Base-by-base conservation (phyloP, 2,329 filamentous ascomycete genomes). In the Ophiocordyceps unilateralis region DNA sequence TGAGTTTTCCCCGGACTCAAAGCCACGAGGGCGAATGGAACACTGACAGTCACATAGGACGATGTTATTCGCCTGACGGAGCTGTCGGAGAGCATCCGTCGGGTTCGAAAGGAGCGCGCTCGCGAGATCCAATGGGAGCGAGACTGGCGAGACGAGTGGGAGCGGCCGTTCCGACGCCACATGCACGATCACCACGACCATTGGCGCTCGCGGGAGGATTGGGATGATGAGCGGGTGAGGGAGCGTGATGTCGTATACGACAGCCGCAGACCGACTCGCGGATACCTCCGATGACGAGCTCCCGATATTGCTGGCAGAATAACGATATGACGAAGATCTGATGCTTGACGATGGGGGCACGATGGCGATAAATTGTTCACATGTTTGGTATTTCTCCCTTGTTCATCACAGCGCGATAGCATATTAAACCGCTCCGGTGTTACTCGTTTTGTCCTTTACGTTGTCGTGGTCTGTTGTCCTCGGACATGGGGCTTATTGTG, bases 41-140 rank as follows among this genome's bases (percentile, higher is more conserved):
- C 3, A 5, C 32, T 34, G 32, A 34, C 32, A 11, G n/a, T 11
- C 20, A 23, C 2, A 23, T n/a, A 94, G 86, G 85, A 93, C 56
- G 86, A 95, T 50, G 84, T 96, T 40, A 72, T 86, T 38, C 78
- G 81, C 48, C 74, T 96, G 4, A 84, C 93, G 22, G 76, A 91
- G 48, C 60, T 93, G 4, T 85, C 86, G 1, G 83, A 93, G 47
- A 74, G 83, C 19, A 91, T 95, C 55, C 82, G 85, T 30, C 74
- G 74, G 44, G 73, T 63, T 28, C 70, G 73, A 46, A 66, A 66
- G 53, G 61, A 70, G 17, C 67, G 72, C 42, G 63, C 67, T 30
- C 66, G 67, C 40, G 70, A 77, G 50, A 62, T 70, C 32, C 64
- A 72, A 54, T 77, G 69, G 55, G 78, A 84, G 60, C 68, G 72